phyloP scores from a whole-genome alignment of 2,329 filamentous ascomycete species.

The Eutypella sp. region DNA sequence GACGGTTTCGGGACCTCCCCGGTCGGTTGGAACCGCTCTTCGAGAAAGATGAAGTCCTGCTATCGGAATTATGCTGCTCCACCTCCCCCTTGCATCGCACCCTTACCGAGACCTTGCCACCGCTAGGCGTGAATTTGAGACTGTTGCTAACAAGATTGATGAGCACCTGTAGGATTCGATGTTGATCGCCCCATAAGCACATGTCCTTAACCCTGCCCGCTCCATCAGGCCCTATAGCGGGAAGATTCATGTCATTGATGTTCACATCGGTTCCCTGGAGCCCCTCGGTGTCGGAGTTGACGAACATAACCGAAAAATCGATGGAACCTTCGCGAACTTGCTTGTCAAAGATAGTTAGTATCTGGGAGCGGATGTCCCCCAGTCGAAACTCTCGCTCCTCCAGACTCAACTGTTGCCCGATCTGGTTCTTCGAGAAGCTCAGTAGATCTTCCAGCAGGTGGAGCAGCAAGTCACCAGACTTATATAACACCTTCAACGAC shows the following conservation, averaged over 20 bases:
- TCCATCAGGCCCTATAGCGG: constrained; percentile 60
- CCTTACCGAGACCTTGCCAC: constrained; percentile 68
- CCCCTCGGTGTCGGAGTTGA: constrained; percentile 42
- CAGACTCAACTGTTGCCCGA: constrained; percentile 74
- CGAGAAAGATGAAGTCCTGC: constrained; percentile 49
- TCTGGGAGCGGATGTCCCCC: constrained; percentile 77
- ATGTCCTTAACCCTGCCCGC: constrained; percentile 73
- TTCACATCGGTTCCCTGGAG: constrained; percentile 27
- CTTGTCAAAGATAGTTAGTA: constrained; percentile 83
- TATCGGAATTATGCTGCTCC: constrained; percentile 39
- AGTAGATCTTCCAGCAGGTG: constrained; percentile 85
- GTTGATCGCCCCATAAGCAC: constrained; percentile 88
- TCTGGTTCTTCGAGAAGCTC: constrained; percentile 93
- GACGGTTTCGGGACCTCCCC: constrained; percentile 37
- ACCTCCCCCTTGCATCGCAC: constrained; percentile 68
- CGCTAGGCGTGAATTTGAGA: constrained; percentile 79
- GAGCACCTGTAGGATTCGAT: constrained; percentile 85
- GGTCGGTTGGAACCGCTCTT: constrained; percentile 37
- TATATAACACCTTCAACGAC: constrained; percentile 83
- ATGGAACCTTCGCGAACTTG: constrained; percentile 79
- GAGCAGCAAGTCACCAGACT: constrained; percentile 76
- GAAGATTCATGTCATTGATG: constrained; percentile 33
- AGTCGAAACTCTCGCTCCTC: constrained; percentile 83
- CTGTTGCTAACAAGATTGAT: constrained; percentile 92
- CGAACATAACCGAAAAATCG: constrained; percentile 65